These are phyloP conservation scores for Anthracocystis setariae DNA, from an alignment of 1,284 basidiomycete genomes.

Conservation along the genomic window DNA sequence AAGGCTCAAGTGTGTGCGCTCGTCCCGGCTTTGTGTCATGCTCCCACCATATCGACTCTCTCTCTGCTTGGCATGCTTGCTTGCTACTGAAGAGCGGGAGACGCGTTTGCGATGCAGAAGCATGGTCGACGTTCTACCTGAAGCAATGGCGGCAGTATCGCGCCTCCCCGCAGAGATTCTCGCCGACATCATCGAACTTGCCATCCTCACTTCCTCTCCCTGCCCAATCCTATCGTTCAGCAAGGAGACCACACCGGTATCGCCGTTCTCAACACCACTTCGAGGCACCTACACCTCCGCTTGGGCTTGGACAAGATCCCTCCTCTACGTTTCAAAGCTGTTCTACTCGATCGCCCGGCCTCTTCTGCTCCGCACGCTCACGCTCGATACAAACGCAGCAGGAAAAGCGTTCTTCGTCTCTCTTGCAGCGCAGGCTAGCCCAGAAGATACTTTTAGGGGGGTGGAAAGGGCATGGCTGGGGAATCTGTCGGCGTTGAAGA, in stretches of 20 bases:
- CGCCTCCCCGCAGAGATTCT: slow-evolving; percentile 38
- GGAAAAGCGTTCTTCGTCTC: slow-evolving; percentile 7
- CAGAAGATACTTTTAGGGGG: not conserved
- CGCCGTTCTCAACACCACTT: slow-evolving; percentile 21
- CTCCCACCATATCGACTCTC: slow-evolving; percentile 3
- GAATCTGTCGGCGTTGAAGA: slow-evolving; percentile 15
- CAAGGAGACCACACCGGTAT: not conserved
- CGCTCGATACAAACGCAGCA: slow-evolving; percentile 13
- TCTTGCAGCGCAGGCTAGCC: not conserved
- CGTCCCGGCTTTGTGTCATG: not conserved
- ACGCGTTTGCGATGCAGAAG: not conserved
- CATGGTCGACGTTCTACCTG: not conserved
- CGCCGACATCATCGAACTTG: slow-evolving; percentile 30
- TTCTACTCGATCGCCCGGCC: slow-evolving; percentile 25
- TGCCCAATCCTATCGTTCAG: slow-evolving; percentile 2
- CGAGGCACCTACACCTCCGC: slow-evolving; percentile 9
- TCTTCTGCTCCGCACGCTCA: slow-evolving; percentile 30
- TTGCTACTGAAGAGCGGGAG: not conserved
- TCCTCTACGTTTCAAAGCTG: slow-evolving; percentile 31
- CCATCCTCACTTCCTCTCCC: slow-evolving; percentile 28
- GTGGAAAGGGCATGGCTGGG: slow-evolving; percentile 38
- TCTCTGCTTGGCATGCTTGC: not conserved
- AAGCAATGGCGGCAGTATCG: not conserved
- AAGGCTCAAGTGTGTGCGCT: slow-evolving; percentile 5
- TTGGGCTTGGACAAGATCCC: slow-evolving; percentile 13